A percentile compares a stretch with the other conserved stretches of the same genome.
Conservation (phyloP, 2,329 filamentous ascomycete species). For the Cladophialophora carrionii region DNA sequence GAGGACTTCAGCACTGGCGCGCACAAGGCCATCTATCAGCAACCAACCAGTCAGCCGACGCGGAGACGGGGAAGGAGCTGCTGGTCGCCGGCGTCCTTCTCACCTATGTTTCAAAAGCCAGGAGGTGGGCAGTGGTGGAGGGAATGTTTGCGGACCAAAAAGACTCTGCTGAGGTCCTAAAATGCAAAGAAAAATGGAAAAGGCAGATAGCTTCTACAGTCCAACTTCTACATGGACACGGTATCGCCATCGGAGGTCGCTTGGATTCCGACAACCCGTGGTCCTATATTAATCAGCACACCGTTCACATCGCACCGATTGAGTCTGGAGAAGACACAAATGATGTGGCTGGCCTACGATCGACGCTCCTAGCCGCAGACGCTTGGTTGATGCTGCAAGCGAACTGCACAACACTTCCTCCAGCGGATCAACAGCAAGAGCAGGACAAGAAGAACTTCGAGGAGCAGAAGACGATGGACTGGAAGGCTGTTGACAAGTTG, state of each 20-base stretch:
- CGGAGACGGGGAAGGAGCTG: neutral
- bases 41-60: neutral
- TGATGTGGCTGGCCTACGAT: neutral
- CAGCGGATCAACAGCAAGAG: neutral
- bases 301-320: neutral
- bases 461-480: conserved; percentile 5
- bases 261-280: neutral
- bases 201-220: conserved; percentile 11
- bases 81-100: conserved; percentile 17
- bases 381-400: conserved; percentile 11
- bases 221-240: conserved; percentile 10
- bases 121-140: conserved; percentile 3
- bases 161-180: neutral
- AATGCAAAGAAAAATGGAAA: conserved; percentile 18
- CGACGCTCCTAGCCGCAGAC: neutral
- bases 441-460: conserved; percentile 1
- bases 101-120: conserved; percentile 18
- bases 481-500: conserved; percentile 8
- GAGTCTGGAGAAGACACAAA: neutral
- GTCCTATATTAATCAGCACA: conserved; percentile 13
- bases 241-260: conserved; percentile 15
- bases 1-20: neutral
- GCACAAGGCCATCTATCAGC: neutral
- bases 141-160: neutral
- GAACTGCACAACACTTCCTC: neutral